phyloP scores from a whole-genome alignment of 305 asterid genomes.

The Andrographis paniculata region DNA sequence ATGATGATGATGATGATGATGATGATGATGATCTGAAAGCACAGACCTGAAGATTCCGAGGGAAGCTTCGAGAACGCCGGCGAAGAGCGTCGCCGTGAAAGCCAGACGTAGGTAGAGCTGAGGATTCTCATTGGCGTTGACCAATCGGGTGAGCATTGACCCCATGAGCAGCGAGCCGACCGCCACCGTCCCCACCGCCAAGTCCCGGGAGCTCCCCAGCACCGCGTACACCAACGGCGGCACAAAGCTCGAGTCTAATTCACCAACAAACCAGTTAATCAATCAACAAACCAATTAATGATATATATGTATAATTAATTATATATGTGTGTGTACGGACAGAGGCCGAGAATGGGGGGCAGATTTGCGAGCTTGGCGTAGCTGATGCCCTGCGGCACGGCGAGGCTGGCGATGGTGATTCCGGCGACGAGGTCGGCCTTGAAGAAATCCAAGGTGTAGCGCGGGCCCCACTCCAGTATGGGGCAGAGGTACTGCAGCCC shows the following conservation, averaged over 20 bases:
- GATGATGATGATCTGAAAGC: too few species aligned
- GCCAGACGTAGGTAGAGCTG: slow-evolving; percentile 76
- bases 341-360: slow-evolving; percentile 78
- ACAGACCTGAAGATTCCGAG: slow-evolving; percentile 86
- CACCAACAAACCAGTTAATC: background rate
- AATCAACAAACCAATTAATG: background rate
- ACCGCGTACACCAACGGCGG: slow-evolving; percentile 89
- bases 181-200: slow-evolving; percentile 95
- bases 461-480: slow-evolving; percentile 74
- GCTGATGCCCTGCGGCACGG: slow-evolving; percentile 93
- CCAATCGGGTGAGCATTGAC: slow-evolving; percentile 64
- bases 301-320: background rate
- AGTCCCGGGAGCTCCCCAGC: slow-evolving; percentile 93
- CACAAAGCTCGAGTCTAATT: slow-evolving; percentile 86
- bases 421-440: slow-evolving; percentile 81
- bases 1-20: too few species aligned
- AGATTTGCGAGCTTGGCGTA: slow-evolving; percentile 90
- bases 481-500: slow-evolving; percentile 73
- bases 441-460: slow-evolving; percentile 46
- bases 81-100: slow-evolving; percentile 76
- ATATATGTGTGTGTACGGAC: background rate
- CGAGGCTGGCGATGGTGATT: slow-evolving; percentile 90
- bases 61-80: slow-evolving; percentile 62
- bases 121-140: slow-evolving; percentile 45
- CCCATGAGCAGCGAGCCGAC: slow-evolving; percentile 76